These are phyloP conservation scores for Heimioporus punctisporus DNA, from an alignment of 1,284 basidiomycete genomes.

Conservation along the genomic window DNA sequence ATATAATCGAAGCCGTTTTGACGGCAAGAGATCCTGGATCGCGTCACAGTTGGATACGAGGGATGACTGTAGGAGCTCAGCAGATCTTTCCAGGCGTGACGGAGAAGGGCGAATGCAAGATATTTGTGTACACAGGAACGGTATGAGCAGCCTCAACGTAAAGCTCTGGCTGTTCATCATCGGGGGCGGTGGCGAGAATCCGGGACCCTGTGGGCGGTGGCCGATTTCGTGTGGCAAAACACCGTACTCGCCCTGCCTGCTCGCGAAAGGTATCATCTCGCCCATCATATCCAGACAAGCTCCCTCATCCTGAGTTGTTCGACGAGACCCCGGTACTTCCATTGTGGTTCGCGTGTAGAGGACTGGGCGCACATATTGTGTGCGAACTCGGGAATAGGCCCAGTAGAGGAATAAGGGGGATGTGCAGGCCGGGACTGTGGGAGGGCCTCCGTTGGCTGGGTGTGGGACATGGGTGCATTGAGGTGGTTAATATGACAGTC, in stretches of 20 bases:
- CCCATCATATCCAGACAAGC: constrained; percentile 73
- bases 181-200: constrained; percentile 45
- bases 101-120: too few relatives aligned
- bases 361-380: constrained; percentile 70
- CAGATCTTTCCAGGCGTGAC: too few relatives aligned
- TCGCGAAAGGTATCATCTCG: constrained; percentile 59
- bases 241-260: constrained; percentile 59
- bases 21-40: too few relatives aligned
- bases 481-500: constrained; percentile 53
- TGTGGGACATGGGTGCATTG: constrained; percentile 42
- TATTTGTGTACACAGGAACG: constrained; percentile 72
- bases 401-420: constrained; percentile 36
- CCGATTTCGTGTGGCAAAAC: constrained; percentile 53
- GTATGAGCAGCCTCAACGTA: constrained; percentile 69
- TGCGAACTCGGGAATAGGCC: constrained; percentile 57
- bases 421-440: constrained; percentile 32
- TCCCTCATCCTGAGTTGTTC: constrained; percentile 79
- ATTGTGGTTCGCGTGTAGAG: constrained; percentile 74
- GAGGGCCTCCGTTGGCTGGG: constrained; percentile 28
- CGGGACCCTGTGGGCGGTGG: constrained; percentile 41
- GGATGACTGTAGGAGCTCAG: too few relatives aligned
- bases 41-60: too few relatives aligned
- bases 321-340: constrained; percentile 75
- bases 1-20: too few relatives aligned
- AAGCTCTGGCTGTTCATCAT: constrained; percentile 64